Percentiles rank a stretch among this genome's conserved stretches.
These are phyloP conservation scores for Nicotiana knightiana DNA, from an alignment of 257 asterid genomes.

Conservation along the genomic window DNA sequence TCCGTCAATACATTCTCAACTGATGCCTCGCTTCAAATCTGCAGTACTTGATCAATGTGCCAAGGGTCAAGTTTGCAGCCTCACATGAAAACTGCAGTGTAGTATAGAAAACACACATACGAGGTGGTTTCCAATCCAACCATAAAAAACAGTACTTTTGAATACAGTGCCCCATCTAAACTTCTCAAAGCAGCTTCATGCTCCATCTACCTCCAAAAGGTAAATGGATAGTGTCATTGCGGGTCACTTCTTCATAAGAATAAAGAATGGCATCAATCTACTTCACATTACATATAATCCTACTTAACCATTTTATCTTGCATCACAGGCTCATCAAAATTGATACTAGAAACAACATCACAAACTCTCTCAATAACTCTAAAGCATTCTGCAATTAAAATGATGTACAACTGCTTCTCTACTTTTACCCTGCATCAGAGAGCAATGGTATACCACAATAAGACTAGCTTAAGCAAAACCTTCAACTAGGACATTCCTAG, in stretches of 20 bases:
- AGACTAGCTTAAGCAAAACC: not conserved
- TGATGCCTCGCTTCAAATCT: too few species aligned
- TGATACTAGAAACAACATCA: not conserved
- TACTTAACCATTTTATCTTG: not conserved
- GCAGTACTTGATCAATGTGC: too few species aligned
- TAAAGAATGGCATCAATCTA: not conserved
- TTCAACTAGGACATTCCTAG: not conserved
- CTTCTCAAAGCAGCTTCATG: not conserved
- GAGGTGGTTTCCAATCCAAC: not conserved
- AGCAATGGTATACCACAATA: not conserved
- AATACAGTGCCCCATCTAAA: not conserved
- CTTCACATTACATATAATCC: not conserved
- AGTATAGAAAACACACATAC: too few species aligned
- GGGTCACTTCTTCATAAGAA: not conserved
- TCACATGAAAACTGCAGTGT: too few species aligned
- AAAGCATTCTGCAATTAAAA: not conserved
- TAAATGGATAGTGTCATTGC: not conserved
- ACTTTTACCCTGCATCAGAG: not conserved
- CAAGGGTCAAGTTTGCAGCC: too few species aligned
- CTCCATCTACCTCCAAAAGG: not conserved
- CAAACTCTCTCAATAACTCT: not conserved
- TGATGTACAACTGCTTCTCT: not conserved
- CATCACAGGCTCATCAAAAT: not conserved
- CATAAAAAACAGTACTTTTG: not conserved
- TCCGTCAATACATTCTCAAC: not conserved